Conservation (phyloP, 23 red algal species). For the Gracilaria domingensis region DNA sequence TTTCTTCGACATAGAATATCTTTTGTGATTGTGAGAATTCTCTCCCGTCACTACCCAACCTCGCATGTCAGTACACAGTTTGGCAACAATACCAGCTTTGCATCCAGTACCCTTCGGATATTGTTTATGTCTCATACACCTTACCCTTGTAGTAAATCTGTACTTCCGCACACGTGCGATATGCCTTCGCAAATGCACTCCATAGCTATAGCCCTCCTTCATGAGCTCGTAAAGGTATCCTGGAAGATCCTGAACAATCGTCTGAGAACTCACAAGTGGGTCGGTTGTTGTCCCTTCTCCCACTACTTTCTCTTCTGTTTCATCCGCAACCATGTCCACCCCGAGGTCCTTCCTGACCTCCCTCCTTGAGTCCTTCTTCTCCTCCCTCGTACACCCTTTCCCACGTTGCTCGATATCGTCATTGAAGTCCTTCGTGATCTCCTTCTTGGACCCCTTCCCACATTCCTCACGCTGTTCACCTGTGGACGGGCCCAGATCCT, state of each 20-base stretch:
- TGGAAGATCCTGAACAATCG: neutral
- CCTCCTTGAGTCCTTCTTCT: too few relatives aligned
- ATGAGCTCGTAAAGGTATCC: neutral
- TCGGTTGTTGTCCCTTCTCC: too few relatives aligned
- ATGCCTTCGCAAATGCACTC: neutral
- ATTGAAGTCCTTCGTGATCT: too few relatives aligned
- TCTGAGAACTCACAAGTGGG: neutral
- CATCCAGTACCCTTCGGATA: neutral
- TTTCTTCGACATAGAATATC: neutral
- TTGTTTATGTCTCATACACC: neutral
- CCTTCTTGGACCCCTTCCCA: too few relatives aligned
- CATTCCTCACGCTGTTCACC: too few relatives aligned
- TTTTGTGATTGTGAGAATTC: neutral
- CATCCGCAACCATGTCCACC: too few relatives aligned
- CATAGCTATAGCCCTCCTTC: neutral
- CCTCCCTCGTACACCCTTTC: too few relatives aligned
- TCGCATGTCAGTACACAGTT: neutral
- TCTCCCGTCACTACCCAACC: neutral
- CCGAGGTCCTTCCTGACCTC: too few relatives aligned
- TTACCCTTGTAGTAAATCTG: neutral
- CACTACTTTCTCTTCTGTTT: too few relatives aligned
- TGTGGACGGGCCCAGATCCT: too few relatives aligned
- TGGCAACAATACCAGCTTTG: neutral
- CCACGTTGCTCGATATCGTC: too few relatives aligned
- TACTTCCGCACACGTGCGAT: neutral